Base-by-base conservation (phyloP, 495 filamentous ascomycete genomes). In the Articulospora tetracladia region DNA sequence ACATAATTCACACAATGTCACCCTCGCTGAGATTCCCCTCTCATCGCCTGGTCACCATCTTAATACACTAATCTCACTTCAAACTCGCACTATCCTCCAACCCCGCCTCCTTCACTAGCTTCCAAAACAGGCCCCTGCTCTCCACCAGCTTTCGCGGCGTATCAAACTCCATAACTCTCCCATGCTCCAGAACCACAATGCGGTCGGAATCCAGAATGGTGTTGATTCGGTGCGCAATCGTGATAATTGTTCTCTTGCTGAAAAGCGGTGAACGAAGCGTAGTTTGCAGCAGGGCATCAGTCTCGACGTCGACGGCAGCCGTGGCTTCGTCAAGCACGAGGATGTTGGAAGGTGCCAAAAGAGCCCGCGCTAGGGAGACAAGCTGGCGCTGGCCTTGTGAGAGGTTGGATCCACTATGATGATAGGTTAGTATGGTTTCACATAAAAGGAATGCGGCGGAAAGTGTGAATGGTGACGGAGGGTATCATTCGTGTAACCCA, bases 301-400 rank as follows among this genome's bases (percentile, higher is more conserved):
- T 97, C 79, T 96, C 89, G 51, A 96, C 87, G 72, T 99, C 94
- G 25, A 99, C 93, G 20, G 93, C 91, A 25, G 93, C 94, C 41
- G 95, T 99, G 60, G 95, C 95, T 78, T 99, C 95, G 70, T 99
- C 94, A 39, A 98, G 83, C 0, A 99, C 92, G 57, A 99, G 83
- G 68, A 99, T 97, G 72, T 97, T 97, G 71, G 91, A 96, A 23
- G 94, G 93, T 4, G 94, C 92, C 25, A 99, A 80, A 66, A 99
- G 83, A 20, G 95, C 95, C 55, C 95, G 88, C 12, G 95, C 95
- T 53, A 99, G 81, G 49, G 90, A 95, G 39, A 98, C 81, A 59
- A 99, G 85, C 74, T 98, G 94, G 57, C 94, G 87, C 72, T 99
- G 87, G 53, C 92, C 92, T 64, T 92, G 83, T 57, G 92, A 94